Conservation (phyloP, 441 rosid genomes). For the Eutrema salsugineum region DNA sequence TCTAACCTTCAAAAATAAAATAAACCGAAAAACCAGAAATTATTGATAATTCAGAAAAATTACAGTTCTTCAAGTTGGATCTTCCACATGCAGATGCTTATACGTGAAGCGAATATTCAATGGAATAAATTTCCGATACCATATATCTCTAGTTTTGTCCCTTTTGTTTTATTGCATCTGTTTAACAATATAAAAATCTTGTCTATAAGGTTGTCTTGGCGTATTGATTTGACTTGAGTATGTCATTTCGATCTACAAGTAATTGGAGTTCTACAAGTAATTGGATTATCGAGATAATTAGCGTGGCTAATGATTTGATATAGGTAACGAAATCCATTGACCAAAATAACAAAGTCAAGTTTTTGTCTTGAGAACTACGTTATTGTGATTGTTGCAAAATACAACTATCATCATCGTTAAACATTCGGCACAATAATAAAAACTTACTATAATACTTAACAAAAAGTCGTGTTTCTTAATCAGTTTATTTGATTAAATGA, state of each 20-base stretch:
- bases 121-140: constrained; percentile 20
- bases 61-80: background rate
- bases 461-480: background rate
- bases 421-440: background rate
- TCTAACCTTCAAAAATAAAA: background rate
- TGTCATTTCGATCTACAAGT: constrained; percentile 9
- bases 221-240: constrained; percentile 3
- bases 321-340: constrained; percentile 5
- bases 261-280: background rate
- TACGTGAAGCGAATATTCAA: constrained; percentile 20
- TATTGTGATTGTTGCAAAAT: background rate
- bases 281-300: constrained; percentile 5
- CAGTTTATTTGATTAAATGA: background rate
- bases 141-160: background rate
- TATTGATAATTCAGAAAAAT: background rate
- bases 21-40: background rate
- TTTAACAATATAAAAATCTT: background rate
- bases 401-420: background rate
- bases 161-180: background rate
- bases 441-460: background rate
- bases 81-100: constrained; percentile 9
- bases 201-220: background rate
- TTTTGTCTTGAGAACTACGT: background rate
- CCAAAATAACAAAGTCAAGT: background rate
- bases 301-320: constrained; percentile 1